Base-by-base conservation (phyloP, 768 basidiomycete species). In the Omphalotus guepiniiformis region DNA sequence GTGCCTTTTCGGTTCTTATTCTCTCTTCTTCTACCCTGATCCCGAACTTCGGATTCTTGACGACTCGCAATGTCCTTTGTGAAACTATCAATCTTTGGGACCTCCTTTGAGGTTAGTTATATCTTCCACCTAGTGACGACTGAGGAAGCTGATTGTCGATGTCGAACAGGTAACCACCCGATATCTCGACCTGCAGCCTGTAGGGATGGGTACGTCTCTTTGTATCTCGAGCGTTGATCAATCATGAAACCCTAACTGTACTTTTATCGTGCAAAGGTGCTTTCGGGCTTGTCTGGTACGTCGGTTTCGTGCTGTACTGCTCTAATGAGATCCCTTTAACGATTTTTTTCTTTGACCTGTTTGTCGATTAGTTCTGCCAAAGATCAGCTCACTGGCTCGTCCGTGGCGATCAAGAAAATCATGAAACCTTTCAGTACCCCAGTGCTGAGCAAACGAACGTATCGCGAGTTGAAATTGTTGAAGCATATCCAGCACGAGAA, bases 351-450 rank as follows among this genome's bases (percentile, higher is more conserved):
- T 36, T 42, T 47, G 8, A 46, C 35, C 51, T 32, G 19, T 48
- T 46, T 42, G 42, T 41, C 35, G 9, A 27, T 29, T 49, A 95
- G 93, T 60, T 94, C 93, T 15, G 88, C 92, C 27, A 94, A 93
- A 67, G 90, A 95, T 65, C 94, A 97, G 67, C 80, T 98, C 46
- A 95, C 93, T 7, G 88, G 83, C 34, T 81, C 92, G 38, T 88
- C 91, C 15, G 94, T 95, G 48, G 96, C 96, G 60, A 94, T 99
- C 74, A 99, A 99, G 82, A 98, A 98, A 83, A 99, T 98, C 75
- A 98, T 98, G 95, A 99, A 99, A 68, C 96, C 96, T 6, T 99
- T 99, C 73, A 90, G 88, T 63, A 97, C 96, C 5, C 94, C 96
- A 16, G 96, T 99, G n/a, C 76, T 99, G 58, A 87, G 85, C 67